Evolutionary conservation across 805 yeast species (phyloP), one percentile per base, ranked within the genome.

Genomic region (Yamadazyma insecticola): DNA sequence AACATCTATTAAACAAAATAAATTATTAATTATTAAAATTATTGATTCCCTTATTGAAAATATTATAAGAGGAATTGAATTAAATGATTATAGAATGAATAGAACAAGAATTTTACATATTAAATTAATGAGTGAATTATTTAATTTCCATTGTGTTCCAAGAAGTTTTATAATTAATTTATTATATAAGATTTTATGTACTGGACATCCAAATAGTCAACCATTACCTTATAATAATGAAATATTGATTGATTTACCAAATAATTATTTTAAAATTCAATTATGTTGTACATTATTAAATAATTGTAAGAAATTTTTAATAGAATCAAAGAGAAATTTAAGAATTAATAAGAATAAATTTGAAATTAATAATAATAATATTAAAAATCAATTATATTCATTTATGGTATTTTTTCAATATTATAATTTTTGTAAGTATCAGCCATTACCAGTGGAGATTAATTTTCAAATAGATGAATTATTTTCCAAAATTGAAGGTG

Each of bases 251-350:
- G 96, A 88, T 55, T 58, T 58, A 9, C 78, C 80, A 0, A 72
- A 77, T 43, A 78, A 84, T 45, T 84, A 78, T 48, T 85, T 86
- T 54, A 67, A 96, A 35, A 60, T 86, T 22, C 76, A 76, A 23
- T 55, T 88, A 48, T 51, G 58, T 28, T 59, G 67, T 15, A 29
- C 22, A 10, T 20, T 41, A 16, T 36, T 36, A 23, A 29, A 20
- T 16, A 28, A 22, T 7, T 4, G 35, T 21, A n/a, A 31, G 3
- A 12, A 15, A 6, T 21, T 33, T 8, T 29, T 29, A 3, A 16
- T 11, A 12, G 30, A 27, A 18, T 19, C 5, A 6, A 28, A 24
- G 29, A 25, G 21, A 29, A 16, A 26, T 22, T 35, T 15, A 23
- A 16, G 27, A 26, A 13, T 26, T 23, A 19, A 11, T 16, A 11